Base-by-base conservation (phyloP, 805 yeast species). In the Candida railenensis region DNA sequence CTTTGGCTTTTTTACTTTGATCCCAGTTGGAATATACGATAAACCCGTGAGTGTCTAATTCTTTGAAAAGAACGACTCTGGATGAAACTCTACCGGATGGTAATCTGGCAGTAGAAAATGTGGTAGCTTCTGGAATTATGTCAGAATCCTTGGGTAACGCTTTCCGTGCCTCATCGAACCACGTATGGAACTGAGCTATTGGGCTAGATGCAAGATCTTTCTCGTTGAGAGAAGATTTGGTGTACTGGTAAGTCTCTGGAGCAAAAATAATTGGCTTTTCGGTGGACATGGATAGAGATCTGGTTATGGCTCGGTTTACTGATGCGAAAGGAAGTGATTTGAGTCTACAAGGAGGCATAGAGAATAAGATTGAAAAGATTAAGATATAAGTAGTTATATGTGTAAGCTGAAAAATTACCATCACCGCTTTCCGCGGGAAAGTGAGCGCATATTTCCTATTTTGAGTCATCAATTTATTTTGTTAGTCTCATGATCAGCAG, bases 11-110 rank as follows among this genome's bases (percentile, higher is more conserved):
- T 66, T 88, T 90, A 32, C 96, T 87, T 8, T 85, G 76, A 28
- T 77, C 89, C 96, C 97, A 91, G 66, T 94, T 94, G 46, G 97
- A 89, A 67, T 88, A 94, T 37, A 94, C 74, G 8, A 90, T 80
- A 56, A 92, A 87, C 3, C 97, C 99, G 39, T 78, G 75, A 43
- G 78, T 74, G 64, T 92, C 98, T 48, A 94, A 76, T 61, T 94
- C 98, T 61, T 94, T 94, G 66, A 94, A 80, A 45, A 94, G 75
- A 2, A 94, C 92, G 8, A 87, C 78, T 46, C 99, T 74, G 4
- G 91, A 82, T 0, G 96, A 85, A 1, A 94, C 89, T 49, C 95
- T 73, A n/a, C 99, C 99, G 2, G 87, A 77, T 7, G 97, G 97
- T 50, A 91, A 71, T 48, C 81, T 75, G 0, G 96, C 95, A 2